Evolutionary conservation across 179 eudicot genomes (phyloP).

Genomic region (Silene noctiflora): DNA sequence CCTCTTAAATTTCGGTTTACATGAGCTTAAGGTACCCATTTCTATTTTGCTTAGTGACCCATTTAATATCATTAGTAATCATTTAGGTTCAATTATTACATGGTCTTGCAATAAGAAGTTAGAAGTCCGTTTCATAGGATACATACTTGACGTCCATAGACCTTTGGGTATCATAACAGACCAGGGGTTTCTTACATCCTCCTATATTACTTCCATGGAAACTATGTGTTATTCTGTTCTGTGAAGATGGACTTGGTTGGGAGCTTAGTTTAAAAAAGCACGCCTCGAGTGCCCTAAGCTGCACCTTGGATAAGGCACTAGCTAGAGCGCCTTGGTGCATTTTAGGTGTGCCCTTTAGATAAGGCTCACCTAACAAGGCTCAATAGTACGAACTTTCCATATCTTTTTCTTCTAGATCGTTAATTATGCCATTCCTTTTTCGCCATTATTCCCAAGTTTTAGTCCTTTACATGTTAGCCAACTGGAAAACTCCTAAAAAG

Average conservation of each 20-base stretch:
- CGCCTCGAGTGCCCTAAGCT: not conserved
- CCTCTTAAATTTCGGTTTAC: too few relatives aligned
- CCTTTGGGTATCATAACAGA: not conserved
- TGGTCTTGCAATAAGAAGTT: not conserved
- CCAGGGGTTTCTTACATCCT: not conserved
- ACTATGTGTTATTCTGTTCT: not conserved
- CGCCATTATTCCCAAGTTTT: too few relatives aligned
- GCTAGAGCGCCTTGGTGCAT: too few relatives aligned
- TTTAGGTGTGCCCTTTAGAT: too few relatives aligned
- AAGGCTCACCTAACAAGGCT: too few relatives aligned
- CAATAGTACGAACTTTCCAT: too few relatives aligned
- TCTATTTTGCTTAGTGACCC: too few relatives aligned
- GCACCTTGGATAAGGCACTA: not conserved
- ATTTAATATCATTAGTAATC: not conserved
- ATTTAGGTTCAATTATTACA: not conserved
- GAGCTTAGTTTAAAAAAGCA: not conserved
- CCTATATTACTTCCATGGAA: not conserved
- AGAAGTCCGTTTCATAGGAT: not conserved
- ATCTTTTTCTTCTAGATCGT: too few relatives aligned
- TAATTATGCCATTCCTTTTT: too few relatives aligned
- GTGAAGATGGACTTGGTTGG: not conserved
- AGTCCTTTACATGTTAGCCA: too few relatives aligned
- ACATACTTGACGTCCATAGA: not conserved
- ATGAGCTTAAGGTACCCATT: too few relatives aligned
- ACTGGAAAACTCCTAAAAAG: too few relatives aligned